These are phyloP conservation scores for Sporobolomyces roseus DNA, from an alignment of 768 basidiomycete species.

Conservation along the genomic window DNA sequence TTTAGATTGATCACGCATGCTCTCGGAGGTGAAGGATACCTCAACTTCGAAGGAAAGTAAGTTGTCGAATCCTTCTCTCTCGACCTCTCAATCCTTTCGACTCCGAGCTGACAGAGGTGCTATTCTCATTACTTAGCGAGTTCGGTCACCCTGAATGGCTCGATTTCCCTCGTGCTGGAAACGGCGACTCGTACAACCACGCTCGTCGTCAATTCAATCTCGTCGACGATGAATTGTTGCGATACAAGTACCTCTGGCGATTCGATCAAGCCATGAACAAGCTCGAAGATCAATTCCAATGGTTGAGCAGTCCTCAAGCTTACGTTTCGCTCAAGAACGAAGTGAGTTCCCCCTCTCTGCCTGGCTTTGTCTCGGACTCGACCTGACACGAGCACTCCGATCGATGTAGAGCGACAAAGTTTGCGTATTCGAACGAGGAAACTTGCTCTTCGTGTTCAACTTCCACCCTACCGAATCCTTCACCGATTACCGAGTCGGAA, in stretches of 20 bases:
- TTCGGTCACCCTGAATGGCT: slow-evolving; percentile 99
- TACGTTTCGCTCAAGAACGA: slow-evolving; percentile 94
- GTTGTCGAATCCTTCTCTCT: background rate
- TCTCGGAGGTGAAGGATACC: slow-evolving; percentile 92
- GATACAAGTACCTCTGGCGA: slow-evolving; percentile 91
- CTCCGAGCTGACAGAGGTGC: background rate
- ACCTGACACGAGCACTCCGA: background rate
- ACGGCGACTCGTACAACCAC: slow-evolving; percentile 92
- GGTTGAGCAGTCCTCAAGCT: slow-evolving; percentile 79
- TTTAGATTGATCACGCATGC: slow-evolving; percentile 78
- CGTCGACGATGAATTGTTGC: slow-evolving; percentile 73
- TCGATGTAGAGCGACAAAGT: slow-evolving; percentile 65
- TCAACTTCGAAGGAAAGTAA: slow-evolving; percentile 72
- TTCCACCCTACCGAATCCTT: slow-evolving; percentile 89
- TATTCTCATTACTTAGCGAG: slow-evolving; percentile 59
- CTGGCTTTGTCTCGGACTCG: background rate
- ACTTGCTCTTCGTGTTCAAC: slow-evolving; percentile 93
- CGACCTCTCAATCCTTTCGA: background rate
- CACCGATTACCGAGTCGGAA: slow-evolving; percentile 88
- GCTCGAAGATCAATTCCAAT: slow-evolving; percentile 70
- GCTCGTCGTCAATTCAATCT: slow-evolving; percentile 93
- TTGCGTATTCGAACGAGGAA: slow-evolving; percentile 87
- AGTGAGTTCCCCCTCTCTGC: slow-evolving; percentile 32
- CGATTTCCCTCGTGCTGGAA: slow-evolving; percentile 95
- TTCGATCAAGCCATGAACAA: slow-evolving; percentile 92